Base-by-base conservation (phyloP, 169 alveolate genomes). In the Cryptosporidium meleagridis region DNA sequence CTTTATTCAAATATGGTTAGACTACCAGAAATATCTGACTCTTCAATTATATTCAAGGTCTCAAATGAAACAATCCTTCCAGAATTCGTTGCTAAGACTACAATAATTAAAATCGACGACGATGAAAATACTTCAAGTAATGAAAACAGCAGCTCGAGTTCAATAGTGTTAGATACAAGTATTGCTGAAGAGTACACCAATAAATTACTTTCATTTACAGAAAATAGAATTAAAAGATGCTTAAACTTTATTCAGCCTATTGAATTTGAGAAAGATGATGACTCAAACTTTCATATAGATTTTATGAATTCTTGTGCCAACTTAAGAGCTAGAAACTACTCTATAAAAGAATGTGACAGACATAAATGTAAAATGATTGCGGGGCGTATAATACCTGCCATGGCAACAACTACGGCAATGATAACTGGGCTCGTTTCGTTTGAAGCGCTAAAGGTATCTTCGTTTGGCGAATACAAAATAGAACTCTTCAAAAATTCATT, bases 371-470 rank as follows among this genome's bases (percentile, higher is more conserved):
- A 99, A 93, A 95, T 99, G 96, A 98, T 98, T 39, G 99, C 99
- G 14, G 99, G 99, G 31, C 98, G 98, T 93, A 99, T 99, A 75
- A 98, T 99, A 41, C 99, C 99, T 29, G 99, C 99, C 62, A 97
- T 99, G 59, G 99, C 99, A 58, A 99, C 99, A 31, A 99, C 99
- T 29, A 99, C 99, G 18, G 99, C 99, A 37, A 98, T 98, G 98
- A 95, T 97, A 68, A 97, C 99, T 18, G 99, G 99, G 1, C 92
- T 97, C 84, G 99, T 98, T 10, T 95, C 97, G 61, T 92, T 96
- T 37, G 99, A 98, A 92, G 75, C 75, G 12, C 29, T 62, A 39
- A 80, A 80, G 62, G 75, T 55, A 23, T 97, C 87, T 91, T 96
- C 92, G 97, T 97, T 80, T 80, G 94, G 65, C 85, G 94, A 31